A percentile compares a stretch with the other conserved stretches of the same genome.
phyloP scores from a whole-genome alignment of 441 rosid species.

The Eugenia klotzschiana region DNA sequence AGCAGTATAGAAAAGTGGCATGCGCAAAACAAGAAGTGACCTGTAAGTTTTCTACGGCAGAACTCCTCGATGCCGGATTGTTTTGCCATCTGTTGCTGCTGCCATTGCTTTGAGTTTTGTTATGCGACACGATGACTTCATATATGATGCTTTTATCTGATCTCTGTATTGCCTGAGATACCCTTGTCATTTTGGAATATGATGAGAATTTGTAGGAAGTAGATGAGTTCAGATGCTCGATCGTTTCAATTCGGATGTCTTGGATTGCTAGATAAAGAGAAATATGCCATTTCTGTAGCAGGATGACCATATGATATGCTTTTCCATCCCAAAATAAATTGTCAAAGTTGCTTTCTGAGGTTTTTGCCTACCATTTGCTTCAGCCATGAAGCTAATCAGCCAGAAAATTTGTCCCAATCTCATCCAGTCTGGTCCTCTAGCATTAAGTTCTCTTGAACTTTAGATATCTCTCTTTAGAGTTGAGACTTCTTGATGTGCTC shows the following conservation, averaged over 20 bases:
- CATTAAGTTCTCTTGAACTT: not conserved
- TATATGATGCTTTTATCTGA: not conserved
- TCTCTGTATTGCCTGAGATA: not conserved
- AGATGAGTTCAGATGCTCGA: not conserved
- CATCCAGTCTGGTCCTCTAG: not conserved
- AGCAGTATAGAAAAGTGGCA: conserved; percentile 54
- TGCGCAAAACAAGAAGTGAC: conserved; percentile 17
- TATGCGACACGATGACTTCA: not conserved
- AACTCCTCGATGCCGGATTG: not conserved
- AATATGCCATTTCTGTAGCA: not conserved
- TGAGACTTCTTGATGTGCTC: not conserved
- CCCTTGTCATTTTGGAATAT: not conserved
- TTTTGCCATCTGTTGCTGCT: not conserved
- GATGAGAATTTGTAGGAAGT: not conserved
- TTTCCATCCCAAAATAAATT: not conserved
- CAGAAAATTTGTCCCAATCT: not conserved
- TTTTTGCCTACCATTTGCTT: not conserved
- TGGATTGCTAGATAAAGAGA: not conserved
- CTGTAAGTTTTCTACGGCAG: conserved; percentile 2
- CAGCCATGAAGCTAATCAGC: not conserved
- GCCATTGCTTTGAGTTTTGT: not conserved
- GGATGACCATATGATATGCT: not conserved
- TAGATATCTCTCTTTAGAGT: not conserved
- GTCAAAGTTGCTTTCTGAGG: not conserved
- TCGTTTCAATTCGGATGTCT: not conserved